Evolutionary conservation across 2,329 filamentous ascomycete species (phyloP).

Genomic region (Pseudogymnoascus sp.): DNA sequence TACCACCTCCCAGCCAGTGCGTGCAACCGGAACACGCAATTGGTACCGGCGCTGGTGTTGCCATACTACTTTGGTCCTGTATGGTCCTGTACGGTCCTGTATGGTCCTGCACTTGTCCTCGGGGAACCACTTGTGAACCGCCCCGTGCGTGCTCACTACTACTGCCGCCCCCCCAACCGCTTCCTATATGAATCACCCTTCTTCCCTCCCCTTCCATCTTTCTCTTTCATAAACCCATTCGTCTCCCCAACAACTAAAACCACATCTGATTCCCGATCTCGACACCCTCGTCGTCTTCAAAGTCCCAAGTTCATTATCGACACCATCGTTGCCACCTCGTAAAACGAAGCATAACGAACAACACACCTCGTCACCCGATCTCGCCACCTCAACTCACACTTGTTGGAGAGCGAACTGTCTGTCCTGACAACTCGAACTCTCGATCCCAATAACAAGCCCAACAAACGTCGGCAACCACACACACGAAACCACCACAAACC

Average conservation of each 20-base stretch:
- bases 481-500: no score
- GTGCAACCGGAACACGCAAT: not conserved
- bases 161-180: not conserved
- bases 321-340: not conserved
- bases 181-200: slow-evolving; percentile 1
- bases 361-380: not conserved
- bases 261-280: not conserved
- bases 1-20: no score
- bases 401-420: not conserved
- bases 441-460: not conserved
- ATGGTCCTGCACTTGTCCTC: not conserved
- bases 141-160: not conserved
- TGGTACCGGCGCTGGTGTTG: not conserved
- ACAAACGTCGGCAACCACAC: not conserved
- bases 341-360: not conserved
- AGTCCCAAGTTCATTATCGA: not conserved
- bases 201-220: not conserved
- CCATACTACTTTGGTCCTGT: not conserved
- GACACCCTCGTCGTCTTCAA: not conserved
- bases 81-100: not conserved
- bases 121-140: not conserved
- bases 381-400: not conserved
- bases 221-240: not conserved
- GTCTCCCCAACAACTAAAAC: not conserved
- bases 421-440: not conserved